Evolutionary conservation across 169 alveolate species (phyloP).

Genomic region (Nephromyces sp.): DNA sequence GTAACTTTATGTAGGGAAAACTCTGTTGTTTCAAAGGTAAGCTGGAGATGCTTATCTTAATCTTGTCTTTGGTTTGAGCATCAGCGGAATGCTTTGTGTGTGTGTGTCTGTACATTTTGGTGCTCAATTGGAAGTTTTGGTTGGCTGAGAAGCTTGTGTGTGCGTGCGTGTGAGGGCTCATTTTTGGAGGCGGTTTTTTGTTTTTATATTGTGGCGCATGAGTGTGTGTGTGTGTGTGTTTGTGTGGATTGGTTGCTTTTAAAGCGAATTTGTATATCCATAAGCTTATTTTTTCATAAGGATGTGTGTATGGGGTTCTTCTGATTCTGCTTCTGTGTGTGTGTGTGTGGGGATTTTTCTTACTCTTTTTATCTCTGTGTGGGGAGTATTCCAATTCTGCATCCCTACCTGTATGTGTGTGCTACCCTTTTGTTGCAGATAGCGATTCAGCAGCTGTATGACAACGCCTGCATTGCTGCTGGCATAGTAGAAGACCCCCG

Average conservation of each 20-base stretch:
- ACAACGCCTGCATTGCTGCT: constrained; percentile 82
- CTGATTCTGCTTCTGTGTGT: not conserved
- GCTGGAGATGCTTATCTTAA: not conserved
- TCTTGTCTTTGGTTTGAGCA: not conserved
- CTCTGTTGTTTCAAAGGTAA: constrained; percentile 57
- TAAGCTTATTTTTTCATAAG: too few relatives aligned
- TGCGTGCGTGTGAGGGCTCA: too few relatives aligned
- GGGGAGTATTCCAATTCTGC: not conserved
- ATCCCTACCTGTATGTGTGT: not conserved
- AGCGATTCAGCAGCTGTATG: constrained; percentile 59
- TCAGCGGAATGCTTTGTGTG: too few relatives aligned
- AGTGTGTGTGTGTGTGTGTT: too few relatives aligned
- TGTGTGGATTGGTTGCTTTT: too few relatives aligned
- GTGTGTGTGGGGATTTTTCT: not conserved
- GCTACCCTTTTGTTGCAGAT: not conserved
- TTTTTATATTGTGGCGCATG: too few relatives aligned
- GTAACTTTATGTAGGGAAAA: constrained; percentile 49
- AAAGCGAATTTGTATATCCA: too few relatives aligned
- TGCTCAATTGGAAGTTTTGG: too few relatives aligned
- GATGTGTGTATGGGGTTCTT: not conserved
- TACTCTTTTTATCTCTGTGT: not conserved
- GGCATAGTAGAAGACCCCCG: constrained; percentile 82
- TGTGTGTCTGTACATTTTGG: too few relatives aligned
- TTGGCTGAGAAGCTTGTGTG: too few relatives aligned
- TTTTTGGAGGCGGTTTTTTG: not conserved